Evolutionary conservation across 2,329 filamentous ascomycete species (phyloP), one percentile per base, ranked within the genome.

Genomic region (Whalleya microplaca): DNA sequence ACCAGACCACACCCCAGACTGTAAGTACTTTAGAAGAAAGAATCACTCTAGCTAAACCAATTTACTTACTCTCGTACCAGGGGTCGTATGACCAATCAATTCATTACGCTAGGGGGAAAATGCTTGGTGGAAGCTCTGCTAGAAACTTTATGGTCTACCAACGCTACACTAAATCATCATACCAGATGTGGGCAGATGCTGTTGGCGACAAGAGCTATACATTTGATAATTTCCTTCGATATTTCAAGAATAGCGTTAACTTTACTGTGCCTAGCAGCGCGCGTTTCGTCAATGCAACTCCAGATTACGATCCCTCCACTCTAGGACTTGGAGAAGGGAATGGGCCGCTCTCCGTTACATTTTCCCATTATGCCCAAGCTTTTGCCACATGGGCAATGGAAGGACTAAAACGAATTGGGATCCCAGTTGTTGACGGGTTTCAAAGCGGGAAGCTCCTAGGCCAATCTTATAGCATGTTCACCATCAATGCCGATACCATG

Each of bases 401-500:
- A 1, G 76, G 67, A 0, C 66, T 80, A 50, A 50, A 72, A 12
- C 66, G 69, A 1, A 70, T 80, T 8, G 77, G 77, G 78, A 20
- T 53, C 61, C n/a, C 52, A 41, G 0, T 60, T 1, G 12, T 57
- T 1, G 12, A 66, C 2, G 76, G 73, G 14, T 78, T 78, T 62
- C 71, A 73, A 51, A 69, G 65, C 29, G 78, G 79, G n/a, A 55
- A 55, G 3, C 65, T 81, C 3, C 55, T 74, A 18, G 79, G 78
- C 9, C 64, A 65, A 1, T 69, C 73, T 21, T 78, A 72, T 49
- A 53, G 48, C 12, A 54, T 65, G 21, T 61, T 60, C 14, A 74
- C 72, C 8, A 71, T 75, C 46, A 62, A 69, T 19, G 65, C 66
- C 16, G 45, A 50, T 9, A 65, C 52, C 19, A 54, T 66, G 47